phyloP scores from a whole-genome alignment of 441 rosid species.

The Mallotus repandus region DNA sequence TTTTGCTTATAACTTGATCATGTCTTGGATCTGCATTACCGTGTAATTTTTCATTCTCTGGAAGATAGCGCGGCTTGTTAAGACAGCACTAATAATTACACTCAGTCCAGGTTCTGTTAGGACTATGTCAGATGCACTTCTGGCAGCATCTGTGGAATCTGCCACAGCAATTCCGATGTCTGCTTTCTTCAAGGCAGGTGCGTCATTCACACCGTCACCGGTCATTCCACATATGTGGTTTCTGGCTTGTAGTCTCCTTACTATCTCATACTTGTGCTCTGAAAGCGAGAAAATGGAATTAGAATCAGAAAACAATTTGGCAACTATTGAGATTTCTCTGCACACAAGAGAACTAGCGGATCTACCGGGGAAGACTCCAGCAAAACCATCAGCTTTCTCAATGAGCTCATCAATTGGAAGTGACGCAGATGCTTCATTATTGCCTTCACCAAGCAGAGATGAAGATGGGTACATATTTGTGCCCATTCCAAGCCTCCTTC shows the following conservation, averaged over 20 bases:
- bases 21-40: slow-evolving; percentile 24
- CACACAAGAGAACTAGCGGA: neutral
- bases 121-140: slow-evolving; percentile 88
- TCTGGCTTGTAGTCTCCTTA: slow-evolving; percentile 67
- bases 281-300: slow-evolving; percentile 5
- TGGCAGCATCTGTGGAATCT: slow-evolving; percentile 88
- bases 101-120: slow-evolving; percentile 89
- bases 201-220: slow-evolving; percentile 93
- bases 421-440: slow-evolving; percentile 57
- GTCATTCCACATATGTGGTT: slow-evolving; percentile 93
- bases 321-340: neutral
- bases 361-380: slow-evolving; percentile 88
- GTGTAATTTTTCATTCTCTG: slow-evolving; percentile 97
- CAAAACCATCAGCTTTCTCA: slow-evolving; percentile 92
- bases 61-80: slow-evolving; percentile 84
- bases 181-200: slow-evolving; percentile 93
- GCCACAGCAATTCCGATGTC: slow-evolving; percentile 95
- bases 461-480: slow-evolving; percentile 97
- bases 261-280: slow-evolving; percentile 91
- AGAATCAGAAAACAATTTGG: neutral
- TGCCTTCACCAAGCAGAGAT: slow-evolving; percentile 68
- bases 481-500: slow-evolving; percentile 98
- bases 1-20: slow-evolving; percentile 1
- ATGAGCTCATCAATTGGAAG: slow-evolving; percentile 87
- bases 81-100: slow-evolving; percentile 78